These are phyloP conservation scores for Xerocomus brunneocitrinus DNA, from an alignment of 768 basidiomycete genomes.

Conservation along the genomic window DNA sequence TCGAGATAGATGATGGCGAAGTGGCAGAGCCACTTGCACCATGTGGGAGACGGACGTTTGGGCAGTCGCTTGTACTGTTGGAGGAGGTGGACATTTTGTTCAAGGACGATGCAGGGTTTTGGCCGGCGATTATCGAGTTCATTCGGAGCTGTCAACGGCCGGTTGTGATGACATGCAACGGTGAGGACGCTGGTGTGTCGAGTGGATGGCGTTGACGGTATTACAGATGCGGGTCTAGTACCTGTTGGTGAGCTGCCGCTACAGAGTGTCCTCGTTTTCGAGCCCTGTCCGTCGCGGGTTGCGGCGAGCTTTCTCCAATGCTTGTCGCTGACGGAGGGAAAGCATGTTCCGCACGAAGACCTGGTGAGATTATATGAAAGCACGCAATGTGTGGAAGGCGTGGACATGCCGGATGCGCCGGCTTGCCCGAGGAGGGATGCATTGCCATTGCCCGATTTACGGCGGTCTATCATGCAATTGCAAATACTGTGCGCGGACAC, in stretches of 20 bases:
- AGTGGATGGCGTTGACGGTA: slow-evolving; percentile 3
- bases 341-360: slow-evolving; percentile 37
- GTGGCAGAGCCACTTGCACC: slow-evolving; percentile 1
- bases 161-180: slow-evolving; percentile 93
- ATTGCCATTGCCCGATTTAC: slow-evolving; percentile 49
- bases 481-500: slow-evolving; percentile 46
- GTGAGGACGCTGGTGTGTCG: slow-evolving; percentile 38
- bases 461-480: slow-evolving; percentile 58
- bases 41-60: slow-evolving; percentile 33
- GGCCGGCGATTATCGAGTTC: slow-evolving; percentile 75
- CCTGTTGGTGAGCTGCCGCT: slow-evolving; percentile 72
- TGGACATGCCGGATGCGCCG: slow-evolving; percentile 33
- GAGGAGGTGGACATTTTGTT: slow-evolving; percentile 96
- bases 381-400: slow-evolving; percentile 20
- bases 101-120: slow-evolving; percentile 81
- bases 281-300: slow-evolving; percentile 49
- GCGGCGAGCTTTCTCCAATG: slow-evolving; percentile 67
- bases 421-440: slow-evolving; percentile 31
- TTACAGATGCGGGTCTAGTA: slow-evolving; percentile 64
- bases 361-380: slow-evolving; percentile 45
- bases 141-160: slow-evolving; percentile 83
- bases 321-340: slow-evolving; percentile 56
- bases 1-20: slow-evolving; percentile 16
- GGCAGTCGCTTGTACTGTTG: slow-evolving; percentile 85
- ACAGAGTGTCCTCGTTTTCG: slow-evolving; percentile 65